Evolutionary conservation across 164 flowering plant species (phyloP).

Genomic region (Malania oleifera): DNA sequence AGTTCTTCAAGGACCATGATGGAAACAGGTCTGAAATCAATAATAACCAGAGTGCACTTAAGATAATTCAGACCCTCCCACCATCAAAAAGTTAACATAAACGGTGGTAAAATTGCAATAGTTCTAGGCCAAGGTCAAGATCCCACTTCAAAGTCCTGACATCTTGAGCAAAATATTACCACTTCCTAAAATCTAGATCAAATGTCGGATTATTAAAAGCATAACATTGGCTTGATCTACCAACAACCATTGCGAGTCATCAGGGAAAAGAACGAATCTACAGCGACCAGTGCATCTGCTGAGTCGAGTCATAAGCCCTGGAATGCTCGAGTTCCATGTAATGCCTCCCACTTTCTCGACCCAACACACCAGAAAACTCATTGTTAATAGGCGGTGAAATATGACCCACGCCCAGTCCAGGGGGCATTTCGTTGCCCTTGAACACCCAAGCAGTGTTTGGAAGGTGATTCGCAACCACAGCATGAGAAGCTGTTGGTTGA

Average conservation of each 20-base stretch:
- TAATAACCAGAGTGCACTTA: no score
- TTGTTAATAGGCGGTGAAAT: conserved; percentile 25
- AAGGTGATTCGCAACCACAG: conserved; percentile 24
- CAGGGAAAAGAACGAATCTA: background rate
- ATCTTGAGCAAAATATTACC: no score
- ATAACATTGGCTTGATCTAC: no score
- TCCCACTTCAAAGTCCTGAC: no score
- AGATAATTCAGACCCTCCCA: no score
- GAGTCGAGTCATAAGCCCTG: conserved; percentile 34
- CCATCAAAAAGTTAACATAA: no score
- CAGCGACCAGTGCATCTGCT: conserved; percentile 43
- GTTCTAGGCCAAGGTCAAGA: no score
- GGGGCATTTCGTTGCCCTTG: conserved; percentile 36
- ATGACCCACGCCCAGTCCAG: conserved; percentile 41
- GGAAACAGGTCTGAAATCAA: no score
- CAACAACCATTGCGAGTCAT: background rate
- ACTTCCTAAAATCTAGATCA: no score
- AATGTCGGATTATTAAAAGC: no score
- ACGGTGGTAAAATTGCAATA: no score
- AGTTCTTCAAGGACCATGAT: no score
- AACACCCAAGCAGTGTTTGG: conserved; percentile 42
- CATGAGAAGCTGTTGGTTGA: conserved; percentile 25
- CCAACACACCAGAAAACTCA: conserved; percentile 34
- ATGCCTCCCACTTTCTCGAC: conserved; percentile 46
- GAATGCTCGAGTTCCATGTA: conserved; percentile 44